Conservation (phyloP, 2,329 filamentous ascomycete species). For the Dothidotthia symphoricarpi region DNA sequence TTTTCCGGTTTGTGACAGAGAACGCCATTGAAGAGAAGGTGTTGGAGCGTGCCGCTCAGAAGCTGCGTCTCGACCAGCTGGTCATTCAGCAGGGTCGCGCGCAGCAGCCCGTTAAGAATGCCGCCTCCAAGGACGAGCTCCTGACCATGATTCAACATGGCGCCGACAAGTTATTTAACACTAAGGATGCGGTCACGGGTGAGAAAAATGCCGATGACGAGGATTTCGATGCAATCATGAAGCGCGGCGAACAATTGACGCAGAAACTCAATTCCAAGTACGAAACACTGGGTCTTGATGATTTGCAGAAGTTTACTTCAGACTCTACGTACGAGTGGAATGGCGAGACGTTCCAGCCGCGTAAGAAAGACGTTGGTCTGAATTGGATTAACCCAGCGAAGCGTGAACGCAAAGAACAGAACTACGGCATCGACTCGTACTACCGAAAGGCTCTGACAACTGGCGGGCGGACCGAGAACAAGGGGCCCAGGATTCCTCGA, state of each 20-base stretch:
- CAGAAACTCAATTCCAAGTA: constrained; percentile 90
- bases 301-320: constrained; percentile 95
- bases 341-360: constrained; percentile 87
- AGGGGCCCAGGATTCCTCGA: constrained; percentile 92
- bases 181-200: constrained; percentile 63
- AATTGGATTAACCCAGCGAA: constrained; percentile 98
- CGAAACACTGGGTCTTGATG: constrained; percentile 94
- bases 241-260: constrained; percentile 83
- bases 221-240: constrained; percentile 85
- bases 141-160: constrained; percentile 98
- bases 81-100: constrained; percentile 97
- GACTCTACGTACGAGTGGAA: constrained; percentile 99
- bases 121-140: constrained; percentile 93
- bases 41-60: constrained; percentile 91
- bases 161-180: constrained; percentile 88
- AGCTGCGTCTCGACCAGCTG: constrained; percentile 90
- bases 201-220: constrained; percentile 71
- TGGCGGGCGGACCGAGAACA: constrained; percentile 72
- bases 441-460: constrained; percentile 89
- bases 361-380: constrained; percentile 80
- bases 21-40: constrained; percentile 99
- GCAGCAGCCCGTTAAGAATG: constrained; percentile 84
- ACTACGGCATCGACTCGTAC: constrained; percentile 98
- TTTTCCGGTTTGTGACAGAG: constrained; percentile 96
- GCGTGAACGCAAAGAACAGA: constrained; percentile 96